Base-by-base conservation (phyloP, 768 basidiomycete genomes). In the Podaxis sp. region DNA sequence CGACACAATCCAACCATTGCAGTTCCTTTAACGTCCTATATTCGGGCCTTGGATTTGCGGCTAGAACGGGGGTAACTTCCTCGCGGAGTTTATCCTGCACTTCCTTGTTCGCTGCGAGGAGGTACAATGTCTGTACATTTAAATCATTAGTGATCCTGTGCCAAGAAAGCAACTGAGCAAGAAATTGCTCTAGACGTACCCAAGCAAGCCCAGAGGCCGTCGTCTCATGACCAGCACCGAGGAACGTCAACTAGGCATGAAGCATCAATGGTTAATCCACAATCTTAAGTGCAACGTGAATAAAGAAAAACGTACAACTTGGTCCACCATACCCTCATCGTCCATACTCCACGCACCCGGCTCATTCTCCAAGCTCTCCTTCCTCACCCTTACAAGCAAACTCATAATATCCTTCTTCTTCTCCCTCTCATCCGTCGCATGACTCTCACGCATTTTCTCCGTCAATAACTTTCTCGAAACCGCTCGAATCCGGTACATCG, bases 401-500 rank as follows among this genome's bases (percentile, higher is more conserved):
- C 75, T 78, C 82, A 84, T 84, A 53, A 84, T 80, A 71, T 84
- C 82, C 55, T 75, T 74, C 67, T 83, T 83, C 9, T 75, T 71
- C 27, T 74, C 72, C 3, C 67, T 74, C 58, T 81, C 82, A 8
- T 70, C 61, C 9, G 66, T 50, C 11, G 78, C 63, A 36, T 64
- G 62, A 15, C 75, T 69, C 19, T 82, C 82, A 4, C 59, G 64
- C 65, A 78, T 73, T 66, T 79, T 80, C 62, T 79, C 75, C n/a
- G 67, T 66, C 8, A 83, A 73, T 68, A 84, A 82, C 22, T 61
- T 43, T 8, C 64, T 64, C 1, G 81, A 80, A 9, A 82, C 72
- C 51, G 67, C 58, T 57, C 76, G 77, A 64, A 83, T 82, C 41
- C 72, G 69, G 64, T 79, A 70, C 80, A 81, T 77, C 0, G 76